phyloP scores from a whole-genome alignment of 2,329 filamentous ascomycete species.

The Beauveria varroae region DNA sequence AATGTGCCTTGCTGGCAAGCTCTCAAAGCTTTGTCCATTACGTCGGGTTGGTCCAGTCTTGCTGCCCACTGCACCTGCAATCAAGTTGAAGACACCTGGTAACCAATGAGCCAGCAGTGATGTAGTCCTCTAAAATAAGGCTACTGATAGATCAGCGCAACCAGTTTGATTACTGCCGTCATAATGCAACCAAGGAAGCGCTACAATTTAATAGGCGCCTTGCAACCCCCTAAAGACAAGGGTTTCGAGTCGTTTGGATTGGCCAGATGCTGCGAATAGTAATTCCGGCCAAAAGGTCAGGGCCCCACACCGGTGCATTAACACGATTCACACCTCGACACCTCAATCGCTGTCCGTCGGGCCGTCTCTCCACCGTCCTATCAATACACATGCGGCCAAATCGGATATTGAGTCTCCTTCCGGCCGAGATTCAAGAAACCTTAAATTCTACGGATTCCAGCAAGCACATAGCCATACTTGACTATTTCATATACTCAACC shows the following conservation, averaged over 20 bases:
- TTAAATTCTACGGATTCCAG: no score
- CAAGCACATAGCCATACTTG: no score
- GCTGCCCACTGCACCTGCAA: no score
- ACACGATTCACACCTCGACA: no score
- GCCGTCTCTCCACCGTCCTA: background rate
- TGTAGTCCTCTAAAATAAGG: background rate
- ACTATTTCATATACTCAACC: no score
- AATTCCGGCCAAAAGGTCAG: no score
- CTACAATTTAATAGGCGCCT: background rate
- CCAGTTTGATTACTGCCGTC: slow-evolving; percentile 4
- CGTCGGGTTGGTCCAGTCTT: no score
- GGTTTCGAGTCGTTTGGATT: background rate
- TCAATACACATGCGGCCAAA: background rate
- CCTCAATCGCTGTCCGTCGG: background rate
- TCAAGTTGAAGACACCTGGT: no score
- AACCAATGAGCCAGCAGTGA: background rate
- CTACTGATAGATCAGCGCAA: background rate
- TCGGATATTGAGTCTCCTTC: no score
- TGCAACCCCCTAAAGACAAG: background rate
- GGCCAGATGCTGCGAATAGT: no score
- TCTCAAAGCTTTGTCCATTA: background rate
- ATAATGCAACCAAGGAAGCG: background rate
- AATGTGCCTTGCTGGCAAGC: background rate
- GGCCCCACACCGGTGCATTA: no score
- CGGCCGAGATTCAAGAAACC: no score